Conservation (phyloP, 73 alveolate species). For the Blepharisma japonicum region DNA sequence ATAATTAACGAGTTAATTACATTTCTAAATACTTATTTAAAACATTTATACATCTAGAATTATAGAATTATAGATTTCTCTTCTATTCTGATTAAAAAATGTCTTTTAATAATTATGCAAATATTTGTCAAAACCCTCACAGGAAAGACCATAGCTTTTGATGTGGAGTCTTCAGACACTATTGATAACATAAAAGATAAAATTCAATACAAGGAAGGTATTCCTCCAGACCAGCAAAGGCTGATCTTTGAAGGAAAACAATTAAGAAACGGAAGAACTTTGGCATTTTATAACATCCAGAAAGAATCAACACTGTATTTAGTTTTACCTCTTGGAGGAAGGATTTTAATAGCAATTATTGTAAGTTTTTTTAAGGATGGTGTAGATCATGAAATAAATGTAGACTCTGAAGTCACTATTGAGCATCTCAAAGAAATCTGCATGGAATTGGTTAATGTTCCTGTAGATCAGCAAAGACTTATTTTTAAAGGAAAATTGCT, state of each 20-base stretch:
- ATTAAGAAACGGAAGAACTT: background rate
- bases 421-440: background rate
- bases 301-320: constrained; percentile 34
- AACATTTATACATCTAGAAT: no score
- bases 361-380: no score
- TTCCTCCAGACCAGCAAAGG: background rate
- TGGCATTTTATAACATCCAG: background rate
- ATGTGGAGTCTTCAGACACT: constrained; percentile 47
- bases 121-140: constrained; percentile 45
- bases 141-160: constrained; percentile 36
- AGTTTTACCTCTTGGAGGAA: constrained; percentile 1
- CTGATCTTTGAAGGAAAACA: background rate
- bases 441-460: background rate
- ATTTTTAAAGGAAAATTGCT: constrained; percentile 43
- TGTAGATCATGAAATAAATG: background rate
- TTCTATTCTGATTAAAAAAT: no score
- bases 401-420: background rate
- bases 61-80: no score
- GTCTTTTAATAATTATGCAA: background rate
- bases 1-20: no score
- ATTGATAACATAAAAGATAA: constrained; percentile 38
- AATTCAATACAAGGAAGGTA: background rate
- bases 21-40: no score
- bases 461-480: constrained; percentile 34
- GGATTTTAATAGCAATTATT: background rate